phyloP scores from a whole-genome alignment of 2,329 filamentous ascomycete species.

The Ophiocordyceps robertsii region DNA sequence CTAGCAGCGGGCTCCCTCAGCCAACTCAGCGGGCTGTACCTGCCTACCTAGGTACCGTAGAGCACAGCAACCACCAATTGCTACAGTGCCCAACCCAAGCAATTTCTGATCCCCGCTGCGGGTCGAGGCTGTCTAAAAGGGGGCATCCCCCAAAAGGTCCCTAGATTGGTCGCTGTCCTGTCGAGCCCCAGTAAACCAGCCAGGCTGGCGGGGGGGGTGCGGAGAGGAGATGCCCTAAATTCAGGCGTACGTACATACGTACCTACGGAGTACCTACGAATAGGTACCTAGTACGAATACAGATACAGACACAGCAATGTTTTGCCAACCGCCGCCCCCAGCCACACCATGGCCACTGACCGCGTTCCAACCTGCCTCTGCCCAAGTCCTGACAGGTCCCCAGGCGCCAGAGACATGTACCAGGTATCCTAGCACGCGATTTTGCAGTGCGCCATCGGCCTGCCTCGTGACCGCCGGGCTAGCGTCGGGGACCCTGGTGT shows the following conservation, averaged over 20 bases:
- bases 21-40: neutral
- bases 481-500: neutral
- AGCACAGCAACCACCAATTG: too few relatives aligned
- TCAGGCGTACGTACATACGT: too few relatives aligned
- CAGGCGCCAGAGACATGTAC: neutral
- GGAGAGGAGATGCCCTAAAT: neutral
- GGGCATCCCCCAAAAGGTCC: neutral
- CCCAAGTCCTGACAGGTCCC: neutral
- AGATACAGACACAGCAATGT: neutral
- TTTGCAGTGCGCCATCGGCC: too few relatives aligned
- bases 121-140: neutral
- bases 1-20: neutral
- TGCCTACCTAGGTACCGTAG: too few relatives aligned
- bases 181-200: neutral
- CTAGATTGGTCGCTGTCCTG: slow-evolving; percentile 1
- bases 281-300: too few relatives aligned
- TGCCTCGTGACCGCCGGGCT: neutral
- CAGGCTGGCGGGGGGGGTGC: too few relatives aligned
- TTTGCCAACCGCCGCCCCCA: neutral
- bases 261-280: too few relatives aligned
- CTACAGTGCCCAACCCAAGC: too few relatives aligned
- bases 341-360: neutral
- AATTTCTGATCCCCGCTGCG: neutral
- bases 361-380: neutral
- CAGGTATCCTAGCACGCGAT: neutral